phyloP scores from a whole-genome alignment of 2,329 filamentous ascomycete genomes.

The Pseudogymnoascus sp. region DNA sequence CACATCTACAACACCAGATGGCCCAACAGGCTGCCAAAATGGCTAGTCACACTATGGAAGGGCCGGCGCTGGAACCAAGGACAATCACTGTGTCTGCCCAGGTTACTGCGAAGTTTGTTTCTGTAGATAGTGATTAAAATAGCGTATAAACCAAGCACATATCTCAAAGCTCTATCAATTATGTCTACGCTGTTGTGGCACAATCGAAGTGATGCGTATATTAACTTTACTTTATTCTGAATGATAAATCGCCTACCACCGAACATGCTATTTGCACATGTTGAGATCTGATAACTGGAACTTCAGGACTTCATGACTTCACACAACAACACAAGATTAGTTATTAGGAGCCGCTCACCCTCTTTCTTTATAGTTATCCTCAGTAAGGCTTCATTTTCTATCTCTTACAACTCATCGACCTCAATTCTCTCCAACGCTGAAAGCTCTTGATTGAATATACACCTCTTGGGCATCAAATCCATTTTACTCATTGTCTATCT shows the following conservation, averaged over 20 bases:
- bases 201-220: not conserved
- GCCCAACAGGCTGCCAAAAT: not conserved
- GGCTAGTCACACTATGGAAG: not conserved
- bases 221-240: not conserved
- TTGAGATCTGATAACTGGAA: too few species aligned
- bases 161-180: not conserved
- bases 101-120: constrained; percentile 18
- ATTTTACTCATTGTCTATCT: not conserved
- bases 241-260: not conserved
- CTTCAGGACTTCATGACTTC: not conserved
- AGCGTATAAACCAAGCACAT: not conserved
- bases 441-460: not conserved
- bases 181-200: too few species aligned
- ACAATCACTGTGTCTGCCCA: constrained; percentile 18
- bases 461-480: not conserved
- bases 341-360: not conserved
- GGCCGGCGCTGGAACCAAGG: constrained; percentile 17
- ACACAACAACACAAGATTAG: not conserved
- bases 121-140: not conserved
- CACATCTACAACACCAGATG: not conserved
- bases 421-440: not conserved
- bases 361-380: not conserved
- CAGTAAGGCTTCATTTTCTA: not conserved
- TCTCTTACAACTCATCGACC: not conserved
- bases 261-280: not conserved